Evolutionary conservation across 495 filamentous ascomycete genomes (phyloP), one percentile per base, ranked within the genome.

Genomic region (Xylaria nigripes): DNA sequence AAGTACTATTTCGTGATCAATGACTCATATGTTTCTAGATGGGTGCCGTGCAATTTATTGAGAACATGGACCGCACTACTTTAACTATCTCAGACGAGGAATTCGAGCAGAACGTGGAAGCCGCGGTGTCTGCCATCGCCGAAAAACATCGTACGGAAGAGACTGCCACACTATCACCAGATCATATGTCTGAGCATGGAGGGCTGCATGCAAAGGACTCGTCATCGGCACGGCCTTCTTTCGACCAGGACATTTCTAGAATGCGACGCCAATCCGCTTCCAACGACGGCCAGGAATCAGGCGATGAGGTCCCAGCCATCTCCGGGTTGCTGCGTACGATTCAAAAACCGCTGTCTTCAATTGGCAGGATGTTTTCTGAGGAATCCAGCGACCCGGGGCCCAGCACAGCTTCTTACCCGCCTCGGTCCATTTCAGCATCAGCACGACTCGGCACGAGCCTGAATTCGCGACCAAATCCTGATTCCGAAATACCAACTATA

Each of bases 301-400:
- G 66, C 23, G 81, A 87, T 60, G 84, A 95, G 59, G 80, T 80
- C 15, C 85, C 85, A 0, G 89, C 93, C 34, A 90, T 95, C 30
- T 83, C 86, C 21, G 91, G 93, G 2, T 72, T 99, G 10, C 73
- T 99, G 15, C 83, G 90, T 44, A 90, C 91, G 0, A 96, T 99
- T 48, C 91, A 97, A 67, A 85, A 80, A 51, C 94, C 93, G 0
- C 73, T 99, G 36, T 89, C 87, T 40, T 93, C 90, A 15, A 95
- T 99, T 64, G 93, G 94, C n/a, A 84, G 90, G 50, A 96, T 99
- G 32, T 97, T 99, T 72, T 89, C 88, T 1, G 93, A 98, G 45
- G 90, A 95, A 1, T 48, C 70, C 48, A 54, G 69, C 51, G 42
- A 67, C 38, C 54, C 73, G 30, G 61, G 65, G 24, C 59, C 70